Percentiles rank a stretch among this genome's conserved stretches.
Evolutionary conservation across 1,139 yeast genomes (phyloP).

Genomic region (Debaryomyces psychrophilus): DNA sequence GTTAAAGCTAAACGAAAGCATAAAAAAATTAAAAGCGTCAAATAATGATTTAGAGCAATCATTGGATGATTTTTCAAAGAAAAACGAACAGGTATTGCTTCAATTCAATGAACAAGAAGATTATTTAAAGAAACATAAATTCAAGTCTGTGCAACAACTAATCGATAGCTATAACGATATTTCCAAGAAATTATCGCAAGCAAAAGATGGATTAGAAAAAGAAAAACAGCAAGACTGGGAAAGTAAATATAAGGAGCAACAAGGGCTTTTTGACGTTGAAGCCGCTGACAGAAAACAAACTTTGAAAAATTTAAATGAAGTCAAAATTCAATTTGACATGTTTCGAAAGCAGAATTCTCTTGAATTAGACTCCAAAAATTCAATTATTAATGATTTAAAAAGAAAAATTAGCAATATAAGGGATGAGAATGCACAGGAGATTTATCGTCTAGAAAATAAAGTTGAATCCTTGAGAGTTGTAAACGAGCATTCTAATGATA

Average conservation of each 20-base stretch:
- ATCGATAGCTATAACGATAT: conserved; percentile 22
- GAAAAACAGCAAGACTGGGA: conserved; percentile 35
- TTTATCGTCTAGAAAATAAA: conserved; percentile 52
- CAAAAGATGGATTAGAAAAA: conserved; percentile 23
- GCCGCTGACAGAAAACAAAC: conserved; percentile 30
- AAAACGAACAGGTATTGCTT: conserved; percentile 32
- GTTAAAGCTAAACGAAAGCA: conserved; percentile 64
- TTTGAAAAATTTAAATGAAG: conserved; percentile 38
- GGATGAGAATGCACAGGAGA: conserved; percentile 48
- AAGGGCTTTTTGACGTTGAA: conserved; percentile 38
- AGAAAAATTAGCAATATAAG: conserved; percentile 30
- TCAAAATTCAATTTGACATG: conserved; percentile 44
- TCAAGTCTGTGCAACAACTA: conserved; percentile 32
- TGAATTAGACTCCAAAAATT: conserved; percentile 36
- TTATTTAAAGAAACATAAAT: conserved; percentile 29
- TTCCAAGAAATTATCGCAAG: conserved; percentile 17
- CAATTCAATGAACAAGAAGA: conserved; percentile 40
- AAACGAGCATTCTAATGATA: conserved; percentile 22
- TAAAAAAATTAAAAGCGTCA: conserved; percentile 60
- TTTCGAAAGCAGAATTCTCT: conserved; percentile 41
- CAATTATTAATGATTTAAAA: conserved; percentile 28
- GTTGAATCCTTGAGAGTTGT: conserved; percentile 44
- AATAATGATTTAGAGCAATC: conserved; percentile 48
- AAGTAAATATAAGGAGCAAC: conserved; percentile 42
- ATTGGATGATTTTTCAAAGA: conserved; percentile 36